Evolutionary conservation across 2,329 filamentous ascomycete species (phyloP), one percentile per base, ranked within the genome.

Genomic region (Coleophoma crateriformis): DNA sequence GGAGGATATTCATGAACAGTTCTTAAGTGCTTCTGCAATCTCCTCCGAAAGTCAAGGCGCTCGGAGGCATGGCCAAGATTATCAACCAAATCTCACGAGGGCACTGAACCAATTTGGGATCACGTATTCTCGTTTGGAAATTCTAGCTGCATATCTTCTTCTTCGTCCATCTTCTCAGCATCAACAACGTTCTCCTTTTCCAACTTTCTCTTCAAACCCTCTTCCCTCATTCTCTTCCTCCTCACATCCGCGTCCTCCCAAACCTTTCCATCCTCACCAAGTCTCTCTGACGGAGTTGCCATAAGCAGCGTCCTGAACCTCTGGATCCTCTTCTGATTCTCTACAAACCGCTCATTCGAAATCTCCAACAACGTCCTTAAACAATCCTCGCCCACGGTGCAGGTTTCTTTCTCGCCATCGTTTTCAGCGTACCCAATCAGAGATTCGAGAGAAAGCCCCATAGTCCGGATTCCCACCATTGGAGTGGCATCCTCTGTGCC

Each of bases 381-480:
- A 61, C 94, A 90, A 8, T 72, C 71, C 33, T 84, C 76, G 2
- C 81, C 73, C 1, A 95, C 87, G 19, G 85, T 66, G 37, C 72
- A 74, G 19, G 71, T 61, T 13, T 77, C 72, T 4, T 71, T 64
- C 7, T 63, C 71, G 8, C 27, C 27, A 27, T 27, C 27, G 43
- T 59, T 48, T 53, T 70, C 56, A 4, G 62, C 66, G 17, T 77
- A 66, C 1, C 89, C 92, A 33, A 97, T 77, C 22, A 96, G 76
- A 1, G 87, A 88, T 68, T 95, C 89, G 53, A 96, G 81, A 1
- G 82, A 79, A 2, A 96, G 75, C 0, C 91, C 91, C 67, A 88
- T 87, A 5, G 88, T 91, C 15, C 92, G 82, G 33, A 97, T 81
- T 3, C 87, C 92, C 3, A 96, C 88, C 66, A 96, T 87, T 2